Percentiles rank a stretch among this genome's conserved stretches.
Conservation (phyloP, 352 stramenopile genomes). For the Globisporangium yorkense region DNA sequence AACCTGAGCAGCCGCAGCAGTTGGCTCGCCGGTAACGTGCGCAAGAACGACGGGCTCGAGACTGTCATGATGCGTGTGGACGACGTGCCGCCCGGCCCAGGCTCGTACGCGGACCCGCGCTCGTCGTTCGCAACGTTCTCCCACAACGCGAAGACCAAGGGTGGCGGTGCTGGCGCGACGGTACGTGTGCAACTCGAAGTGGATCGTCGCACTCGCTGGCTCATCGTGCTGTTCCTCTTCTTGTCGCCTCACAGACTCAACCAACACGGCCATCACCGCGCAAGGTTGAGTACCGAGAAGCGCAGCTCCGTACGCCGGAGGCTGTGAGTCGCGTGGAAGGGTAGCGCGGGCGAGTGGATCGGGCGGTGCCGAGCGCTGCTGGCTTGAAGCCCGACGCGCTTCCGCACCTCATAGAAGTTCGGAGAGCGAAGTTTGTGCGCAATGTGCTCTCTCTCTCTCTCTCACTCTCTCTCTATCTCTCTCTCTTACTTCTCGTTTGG, state of each 20-base stretch:
- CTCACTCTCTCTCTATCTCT: no score
- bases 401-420: not conserved
- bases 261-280: slow-evolving; percentile 14
- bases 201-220: not conserved
- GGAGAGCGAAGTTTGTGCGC: no score
- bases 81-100: slow-evolving; percentile 58
- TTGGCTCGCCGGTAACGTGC: slow-evolving; percentile 75
- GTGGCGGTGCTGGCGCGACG: slow-evolving; percentile 7
- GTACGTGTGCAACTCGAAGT: not conserved
- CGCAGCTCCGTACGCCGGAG: slow-evolving; percentile 12
- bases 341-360: not conserved
- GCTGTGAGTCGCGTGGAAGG: not conserved
- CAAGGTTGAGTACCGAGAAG: slow-evolving; percentile 14
- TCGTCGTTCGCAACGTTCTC: slow-evolving; percentile 73
- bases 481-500: no score
- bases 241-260: slow-evolving; percentile 7
- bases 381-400: not conserved
- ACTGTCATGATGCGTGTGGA: slow-evolving; percentile 69
- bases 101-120: slow-evolving; percentile 58
- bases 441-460: no score
- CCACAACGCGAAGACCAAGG: slow-evolving; percentile 62
- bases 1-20: slow-evolving; percentile 76
- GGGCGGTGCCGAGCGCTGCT: not conserved
- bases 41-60: slow-evolving; percentile 64
- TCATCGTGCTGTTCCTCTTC: slow-evolving; percentile 1